Evolutionary conservation across 2,329 filamentous ascomycete species (phyloP), one percentile per base, ranked within the genome.

Genomic region (Sarocladium kiliense): DNA sequence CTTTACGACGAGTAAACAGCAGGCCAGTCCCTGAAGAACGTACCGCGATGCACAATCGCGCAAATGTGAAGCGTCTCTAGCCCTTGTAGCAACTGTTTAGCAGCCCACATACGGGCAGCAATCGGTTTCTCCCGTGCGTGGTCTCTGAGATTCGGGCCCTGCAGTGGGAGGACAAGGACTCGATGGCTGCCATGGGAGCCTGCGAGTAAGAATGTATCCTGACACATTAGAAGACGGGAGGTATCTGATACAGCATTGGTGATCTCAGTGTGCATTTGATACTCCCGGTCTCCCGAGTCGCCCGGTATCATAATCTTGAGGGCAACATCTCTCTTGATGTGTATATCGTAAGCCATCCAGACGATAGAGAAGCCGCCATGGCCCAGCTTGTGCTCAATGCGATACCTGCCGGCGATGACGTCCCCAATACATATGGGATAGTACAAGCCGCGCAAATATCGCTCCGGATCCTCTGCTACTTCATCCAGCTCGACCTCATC

Each of bases 301-400:
- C 55, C 50, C 18, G 54, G 51, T 25, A 32, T 50, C 32, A 57
- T 55, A 25, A 59, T 57, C 32, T 58, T 60, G 12, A 60, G 57
- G 18, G 58, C 57, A 47, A 60, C 53, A 14, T 58, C 45, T 18
- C 12, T 55, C 16, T 50, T 14, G 6, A 6, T 39, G 9, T 27
- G 27, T 19, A 57, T 47, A 21, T 58, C 54, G 30, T 59, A 45
- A 34, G 68, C 73, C 56, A 76, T 67, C 75, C 73, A 77, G 49
- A 76, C 73, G 2, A 73, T 77, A 5, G 71, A 73, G 61, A 64
- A 73, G 11, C 68, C 67, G 25, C 74, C 72, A 56, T 64, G 72
- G 51, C 73, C 72, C 41, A 77, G 61, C 58, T 77, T 77, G 53
- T 73, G 68, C 39, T 71, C 58, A 39, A 75, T 61, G 45, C 66